A percentile compares a stretch with the other conserved stretches of the same genome.
phyloP scores from a whole-genome alignment of 495 filamentous ascomycete genomes.

The Bryoglossum gracile region DNA sequence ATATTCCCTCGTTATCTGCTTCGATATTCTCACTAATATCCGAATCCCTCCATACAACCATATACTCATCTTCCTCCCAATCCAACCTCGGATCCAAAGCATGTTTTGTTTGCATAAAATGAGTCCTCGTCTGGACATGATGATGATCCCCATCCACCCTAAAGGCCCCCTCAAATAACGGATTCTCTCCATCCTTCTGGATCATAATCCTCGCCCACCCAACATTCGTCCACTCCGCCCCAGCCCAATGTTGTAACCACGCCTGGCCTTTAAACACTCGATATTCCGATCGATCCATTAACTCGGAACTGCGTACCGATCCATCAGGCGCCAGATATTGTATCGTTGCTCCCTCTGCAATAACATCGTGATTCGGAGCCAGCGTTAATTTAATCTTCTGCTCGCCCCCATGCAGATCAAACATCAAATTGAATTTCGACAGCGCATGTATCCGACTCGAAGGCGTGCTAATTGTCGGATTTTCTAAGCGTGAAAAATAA shows the following conservation, averaged over 20 bases:
- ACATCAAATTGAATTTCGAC: slow-evolving; percentile 75
- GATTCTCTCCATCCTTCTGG: slow-evolving; percentile 63
- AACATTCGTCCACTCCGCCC: slow-evolving; percentile 65
- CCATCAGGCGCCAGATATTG: slow-evolving; percentile 67
- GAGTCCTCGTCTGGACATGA: slow-evolving; percentile 72
- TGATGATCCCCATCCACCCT: slow-evolving; percentile 73
- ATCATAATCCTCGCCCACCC: slow-evolving; percentile 84
- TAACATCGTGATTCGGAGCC: slow-evolving; percentile 88
- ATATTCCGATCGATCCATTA: slow-evolving; percentile 62
- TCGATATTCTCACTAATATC: slow-evolving; percentile 53
- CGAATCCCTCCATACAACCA: slow-evolving; percentile 88
- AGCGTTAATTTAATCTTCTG: slow-evolving; percentile 72
- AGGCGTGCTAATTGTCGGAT: slow-evolving; percentile 69
- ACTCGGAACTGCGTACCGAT: slow-evolving; percentile 49
- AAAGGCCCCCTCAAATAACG: slow-evolving; percentile 90
- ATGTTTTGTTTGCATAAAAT: slow-evolving; percentile 68
- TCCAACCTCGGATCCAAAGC: slow-evolving; percentile 64
- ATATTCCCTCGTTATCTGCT: slow-evolving; percentile 16
- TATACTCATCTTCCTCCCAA: slow-evolving; percentile 58
- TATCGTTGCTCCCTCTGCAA: slow-evolving; percentile 67
- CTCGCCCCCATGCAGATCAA: slow-evolving; percentile 58
- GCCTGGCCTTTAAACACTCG: slow-evolving; percentile 78
- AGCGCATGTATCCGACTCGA: slow-evolving; percentile 71
- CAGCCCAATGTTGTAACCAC: slow-evolving; percentile 54
- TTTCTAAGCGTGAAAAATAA: slow-evolving; percentile 65